phyloP scores from a whole-genome alignment of 345 rosid species.

The Heritiera fomes region DNA sequence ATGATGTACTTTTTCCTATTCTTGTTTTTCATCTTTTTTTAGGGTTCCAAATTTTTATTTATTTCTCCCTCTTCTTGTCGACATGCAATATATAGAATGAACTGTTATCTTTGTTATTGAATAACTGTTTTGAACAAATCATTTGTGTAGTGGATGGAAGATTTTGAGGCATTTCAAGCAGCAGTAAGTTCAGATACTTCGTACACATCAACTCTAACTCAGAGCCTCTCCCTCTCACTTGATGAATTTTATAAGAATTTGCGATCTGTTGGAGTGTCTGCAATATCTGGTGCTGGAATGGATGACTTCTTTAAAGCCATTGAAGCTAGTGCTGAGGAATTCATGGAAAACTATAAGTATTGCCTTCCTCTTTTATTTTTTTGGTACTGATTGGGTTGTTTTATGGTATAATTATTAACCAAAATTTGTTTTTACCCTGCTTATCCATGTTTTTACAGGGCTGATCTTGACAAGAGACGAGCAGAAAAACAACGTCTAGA shows the following conservation, averaged over 20 bases:
- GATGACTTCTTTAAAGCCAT: conserved; percentile 69
- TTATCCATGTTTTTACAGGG: conserved; percentile 37
- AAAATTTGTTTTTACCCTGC: not conserved
- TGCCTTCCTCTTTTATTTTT: conserved; percentile 14
- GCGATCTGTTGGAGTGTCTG: conserved; percentile 78
- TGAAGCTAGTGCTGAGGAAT: conserved; percentile 70
- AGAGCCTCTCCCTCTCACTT: conserved; percentile 66
- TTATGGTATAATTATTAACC: not conserved
- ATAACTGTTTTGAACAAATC: not conserved
- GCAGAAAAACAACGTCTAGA: conserved; percentile 72
- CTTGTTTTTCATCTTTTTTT: not conserved
- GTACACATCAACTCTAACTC: conserved; percentile 60
- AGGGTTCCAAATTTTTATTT: not conserved
- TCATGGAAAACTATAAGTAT: conserved; percentile 77
- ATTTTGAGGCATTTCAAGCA: conserved; percentile 73
- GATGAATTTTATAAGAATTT: conserved; percentile 70
- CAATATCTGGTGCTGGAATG: conserved; percentile 81
- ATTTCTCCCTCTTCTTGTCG: not conserved
- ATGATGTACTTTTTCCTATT: not conserved
- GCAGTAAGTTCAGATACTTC: conserved; percentile 63
- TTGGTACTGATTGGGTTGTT: not conserved
- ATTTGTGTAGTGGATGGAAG: conserved; percentile 74
- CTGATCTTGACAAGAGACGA: conserved; percentile 76
- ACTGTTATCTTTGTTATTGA: not conserved
- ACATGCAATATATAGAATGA: not conserved